Evolutionary conservation across 2,329 filamentous ascomycete species (phyloP), one percentile per base, ranked within the genome.

Genomic region (Colletotrichum graminicola): DNA sequence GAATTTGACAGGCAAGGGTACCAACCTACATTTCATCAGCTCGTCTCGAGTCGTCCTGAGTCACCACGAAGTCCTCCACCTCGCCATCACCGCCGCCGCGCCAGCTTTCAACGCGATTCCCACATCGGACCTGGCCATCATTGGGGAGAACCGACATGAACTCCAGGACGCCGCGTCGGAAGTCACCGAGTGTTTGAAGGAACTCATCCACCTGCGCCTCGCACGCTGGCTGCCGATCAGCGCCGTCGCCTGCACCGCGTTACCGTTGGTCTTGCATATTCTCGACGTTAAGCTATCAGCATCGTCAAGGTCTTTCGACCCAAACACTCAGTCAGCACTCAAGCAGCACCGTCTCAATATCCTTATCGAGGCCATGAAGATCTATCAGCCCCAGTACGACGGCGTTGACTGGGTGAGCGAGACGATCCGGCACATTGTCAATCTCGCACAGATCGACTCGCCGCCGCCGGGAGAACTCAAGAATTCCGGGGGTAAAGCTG

Each of bases 191-290:
- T 84, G 83, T 14, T 79, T 87, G 52, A 85, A 85, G 51, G 83
- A 85, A 65, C 81, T 87, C 5, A 81, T 85, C 4, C 79, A 83
- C 16, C 80, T 83, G n/a, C 80, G 81, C 2, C 79, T 85, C 2
- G 83, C 80, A 7, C 81, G 84, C 8, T 85, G 81, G 78, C 76
- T 87, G 0, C 85, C 85, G 4, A 83, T 87, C 16, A 85, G 82
- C 71, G 84, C 84, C 2, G 78, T 81, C 32, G 77, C 79, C 3
- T 81, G 79, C 70, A 80, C 78, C 2, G 78, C 80, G 2, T 62
- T 82, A 3, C 80, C 80, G 0, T 74, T 81, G 1, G 75, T 80
- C 10, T 73, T 81, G 8, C 76, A 80, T 66, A 79, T 80, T 10
- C 73, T 81, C 1, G 80, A 81, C 62, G 79, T 80, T 55, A 79